Percentiles rank a stretch among this genome's conserved stretches.
Conservation (phyloP, 2,329 filamentous ascomycete genomes). For the Stachybotrys elegans region DNA sequence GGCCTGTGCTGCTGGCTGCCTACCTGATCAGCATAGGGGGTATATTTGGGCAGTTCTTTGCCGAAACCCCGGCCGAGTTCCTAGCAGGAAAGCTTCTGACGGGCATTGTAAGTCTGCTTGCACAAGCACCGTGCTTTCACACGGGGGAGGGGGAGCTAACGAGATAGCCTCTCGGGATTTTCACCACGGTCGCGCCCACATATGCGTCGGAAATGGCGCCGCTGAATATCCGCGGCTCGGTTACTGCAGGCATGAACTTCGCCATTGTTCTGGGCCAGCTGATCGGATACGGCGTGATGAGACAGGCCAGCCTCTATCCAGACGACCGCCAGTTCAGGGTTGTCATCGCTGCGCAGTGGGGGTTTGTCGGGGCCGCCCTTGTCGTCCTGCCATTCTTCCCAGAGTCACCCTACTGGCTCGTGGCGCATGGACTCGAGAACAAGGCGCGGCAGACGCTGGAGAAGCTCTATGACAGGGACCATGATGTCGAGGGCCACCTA, state of each 20-base stretch:
- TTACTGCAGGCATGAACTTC: slow-evolving; percentile 17
- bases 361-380: slow-evolving; percentile 19
- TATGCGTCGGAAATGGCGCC: slow-evolving; percentile 19
- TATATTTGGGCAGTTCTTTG: slow-evolving; percentile 6
- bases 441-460: slow-evolving; percentile 24
- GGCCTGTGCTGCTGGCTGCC: slow-evolving; percentile 1
- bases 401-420: slow-evolving; percentile 27
- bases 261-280: slow-evolving; percentile 16
- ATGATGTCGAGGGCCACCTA: slow-evolving; percentile 24
- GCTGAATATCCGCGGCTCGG: slow-evolving; percentile 15
- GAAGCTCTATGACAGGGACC: slow-evolving; percentile 19
- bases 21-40: slow-evolving; percentile 3
- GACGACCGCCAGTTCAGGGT: slow-evolving; percentile 17
- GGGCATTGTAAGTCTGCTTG: slow-evolving; percentile 1
- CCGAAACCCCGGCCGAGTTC: slow-evolving; percentile 1
- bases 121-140: too few relatives aligned
- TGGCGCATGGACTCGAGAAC: slow-evolving; percentile 19
- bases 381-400: slow-evolving; percentile 24
- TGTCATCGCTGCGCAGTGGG: slow-evolving; percentile 26
- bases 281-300: slow-evolving; percentile 15
- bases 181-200: slow-evolving; percentile 14
- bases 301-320: slow-evolving; percentile 17
- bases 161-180: slow-evolving; percentile 12
- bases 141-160: too few relatives aligned
- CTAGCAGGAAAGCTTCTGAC: slow-evolving; percentile 5